These are phyloP conservation scores for Fusarium annulatum DNA, from an alignment of 2,329 filamentous ascomycete species.

Conservation along the genomic window DNA sequence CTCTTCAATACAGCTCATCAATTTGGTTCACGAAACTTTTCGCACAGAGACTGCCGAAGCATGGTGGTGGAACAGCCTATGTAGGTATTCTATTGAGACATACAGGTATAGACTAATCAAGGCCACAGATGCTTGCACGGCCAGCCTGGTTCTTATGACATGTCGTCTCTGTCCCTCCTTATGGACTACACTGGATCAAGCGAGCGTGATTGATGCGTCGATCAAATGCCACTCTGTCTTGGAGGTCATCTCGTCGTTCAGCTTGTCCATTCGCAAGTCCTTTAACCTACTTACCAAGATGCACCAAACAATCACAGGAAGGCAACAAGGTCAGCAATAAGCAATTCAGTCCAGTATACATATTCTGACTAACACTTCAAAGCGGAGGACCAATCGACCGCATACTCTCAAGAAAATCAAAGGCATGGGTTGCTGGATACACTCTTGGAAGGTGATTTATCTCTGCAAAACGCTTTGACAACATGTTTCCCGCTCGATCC, in stretches of 20 bases:
- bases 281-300: neutral
- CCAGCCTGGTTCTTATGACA: neutral
- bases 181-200: neutral
- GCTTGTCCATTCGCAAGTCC: neutral
- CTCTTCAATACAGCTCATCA: neutral
- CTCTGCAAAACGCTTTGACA: neutral
- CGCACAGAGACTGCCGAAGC: neutral
- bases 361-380: fast-evolving
- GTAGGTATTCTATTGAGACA: neutral
- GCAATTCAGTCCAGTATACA: fast-evolving
- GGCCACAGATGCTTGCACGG: neutral
- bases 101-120: neutral
- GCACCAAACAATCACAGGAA: neutral
- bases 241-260: neutral
- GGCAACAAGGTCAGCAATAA: neutral
- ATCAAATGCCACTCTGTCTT: neutral
- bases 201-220: fast-evolving
- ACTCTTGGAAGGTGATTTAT: neutral
- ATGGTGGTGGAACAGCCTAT: slow-evolving; percentile 4
- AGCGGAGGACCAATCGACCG: too few relatives aligned
- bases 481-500: neutral
- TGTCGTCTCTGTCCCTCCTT: neutral
- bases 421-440: neutral
- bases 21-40: neutral
- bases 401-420: neutral